Evolutionary conservation across 164 flowering plant species (phyloP), one percentile per base, ranked within the genome.

Genomic region (Chloranthus sessilifolius): DNA sequence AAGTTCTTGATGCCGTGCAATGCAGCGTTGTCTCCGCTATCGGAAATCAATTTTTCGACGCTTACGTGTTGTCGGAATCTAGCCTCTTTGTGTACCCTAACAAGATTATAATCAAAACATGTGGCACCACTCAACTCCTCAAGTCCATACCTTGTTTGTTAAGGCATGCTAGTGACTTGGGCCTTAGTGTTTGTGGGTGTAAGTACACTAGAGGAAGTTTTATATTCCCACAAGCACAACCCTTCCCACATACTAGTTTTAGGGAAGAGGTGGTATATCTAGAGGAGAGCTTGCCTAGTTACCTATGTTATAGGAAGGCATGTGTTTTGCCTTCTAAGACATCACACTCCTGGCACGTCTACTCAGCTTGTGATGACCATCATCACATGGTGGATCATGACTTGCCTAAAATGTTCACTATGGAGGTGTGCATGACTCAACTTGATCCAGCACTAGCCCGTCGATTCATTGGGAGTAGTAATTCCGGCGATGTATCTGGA

Each of bases 341-440:
- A 1, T 56, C 75, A 3, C 80, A 77, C 50, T 60, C 86, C 0
- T 92, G 99, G 99, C 95, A 92, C 44, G 87, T 88, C 2, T 92
- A 80, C 73, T 46, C 81, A 0, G 96, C 98, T 4, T 44, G 71
- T 43, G 74, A 55, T 33, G 60, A 48, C 3, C 9, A 53, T 19
- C 15, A 26, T 30, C 16, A 55, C 22, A 4, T 41, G 40, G 11
- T 25, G 38, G 28, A 34, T n/a, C 25, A 9, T n/a, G n/a, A n/a
- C 17, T 36, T 12, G 45, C 35, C 50, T 1, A 45, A 61, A 14
- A 48, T 26, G 35, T 77, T 44, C 72, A 86, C 95, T 0, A n/a
- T 92, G 9, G 99, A 92, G 44, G 74, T 92, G 8, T 92, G 99
- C 64, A 88, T 92, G 99, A 92, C 99, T 1, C 87, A 75, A 29